Base-by-base conservation (phyloP, 768 basidiomycete genomes). In the Kwoniella newhampshirensis region DNA sequence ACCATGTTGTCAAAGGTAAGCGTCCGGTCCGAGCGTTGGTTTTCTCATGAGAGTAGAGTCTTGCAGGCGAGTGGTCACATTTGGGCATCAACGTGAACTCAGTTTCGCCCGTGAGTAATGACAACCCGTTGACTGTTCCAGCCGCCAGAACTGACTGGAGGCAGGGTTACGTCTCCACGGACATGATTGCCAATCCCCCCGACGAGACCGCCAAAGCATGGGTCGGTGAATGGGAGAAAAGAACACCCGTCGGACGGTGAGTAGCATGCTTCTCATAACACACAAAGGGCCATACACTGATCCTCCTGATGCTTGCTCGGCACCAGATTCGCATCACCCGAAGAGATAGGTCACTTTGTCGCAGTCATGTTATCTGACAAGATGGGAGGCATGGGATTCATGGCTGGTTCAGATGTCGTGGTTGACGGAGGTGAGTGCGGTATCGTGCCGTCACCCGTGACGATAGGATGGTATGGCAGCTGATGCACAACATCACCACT, bases 321-420 rank as follows among this genome's bases (percentile, higher is more conserved):
- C n/a, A n/a, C 39, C 28, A 66, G 76, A 15, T 76, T 75, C 52
- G 75, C 69, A 0, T 36, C 56, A 1, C 52, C 75, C 17, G 44
- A 66, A 27, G 74, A 76, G 42, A 51, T 76, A 8, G 76, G 72
- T 6, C 57, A 71, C 25, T 55, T 67, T 28, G 58, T 76, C 12
- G 66, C 66, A 7, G 42, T 74, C 25, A 45, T 77, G 54, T 51
- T 58, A 25, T 70, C 68, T 1, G 54, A 70, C 17, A 39, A 56
- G 13, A 54, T 57, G 15, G 47, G 56, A 6, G 59, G 56, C 13
- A 49, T 41, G 11, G 55, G 60, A 4, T 77, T 73, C 56, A 71
- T 76, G 74, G 75, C 75, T 2, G 77, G 77, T 1, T 54, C 59
- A 15, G 76, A 77, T 54, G 44, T 77, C 0, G 65, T 75, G 2